Percentiles rank a stretch among this genome's conserved stretches.
These are phyloP conservation scores for Barnettozyma salicaria DNA, from an alignment of 805 yeast species.

Conservation along the genomic window DNA sequence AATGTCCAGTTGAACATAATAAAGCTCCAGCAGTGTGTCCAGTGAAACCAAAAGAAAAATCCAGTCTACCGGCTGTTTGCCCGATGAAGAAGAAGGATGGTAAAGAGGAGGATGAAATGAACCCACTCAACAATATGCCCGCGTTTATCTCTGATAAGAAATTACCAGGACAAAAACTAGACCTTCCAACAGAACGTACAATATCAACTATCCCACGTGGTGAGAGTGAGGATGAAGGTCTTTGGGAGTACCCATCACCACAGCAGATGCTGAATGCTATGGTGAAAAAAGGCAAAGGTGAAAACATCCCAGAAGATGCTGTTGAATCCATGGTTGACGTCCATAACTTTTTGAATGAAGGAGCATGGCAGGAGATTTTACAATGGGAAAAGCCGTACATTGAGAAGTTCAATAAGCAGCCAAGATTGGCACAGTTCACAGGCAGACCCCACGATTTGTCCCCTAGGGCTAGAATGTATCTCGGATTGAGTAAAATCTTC, in stretches of 20 bases:
- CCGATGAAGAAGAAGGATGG: constrained; percentile 32
- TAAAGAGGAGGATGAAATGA: constrained; percentile 31
- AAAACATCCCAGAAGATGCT: constrained; percentile 88
- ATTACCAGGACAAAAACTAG: constrained; percentile 75
- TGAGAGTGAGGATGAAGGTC: constrained; percentile 51
- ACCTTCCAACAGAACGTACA: constrained; percentile 78
- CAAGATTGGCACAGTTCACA: constrained; percentile 78
- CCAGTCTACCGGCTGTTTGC: constrained; percentile 32
- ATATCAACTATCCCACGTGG: constrained; percentile 87
- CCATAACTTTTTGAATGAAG: constrained; percentile 93
- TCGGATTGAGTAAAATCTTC: constrained; percentile 57
- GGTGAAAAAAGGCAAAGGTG: constrained; percentile 87
- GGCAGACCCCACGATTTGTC: constrained; percentile 86
- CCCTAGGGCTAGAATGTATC: constrained; percentile 76
- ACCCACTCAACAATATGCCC: constrained; percentile 91
- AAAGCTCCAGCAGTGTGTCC: constrained; percentile 32
- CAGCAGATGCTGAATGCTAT: constrained; percentile 99
- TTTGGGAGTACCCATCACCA: constrained; percentile 99
- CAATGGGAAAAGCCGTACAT: constrained; percentile 84
- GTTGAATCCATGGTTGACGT: constrained; percentile 96
- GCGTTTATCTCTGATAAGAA: constrained; percentile 53
- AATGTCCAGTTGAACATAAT: constrained; percentile 9
- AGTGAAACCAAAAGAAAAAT: constrained; percentile 28
- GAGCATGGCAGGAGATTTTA: constrained; percentile 93
- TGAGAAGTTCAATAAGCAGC: constrained; percentile 46